Evolutionary conservation across 768 basidiomycete species (phyloP).

Genomic region (Naganishia kalamii): DNA sequence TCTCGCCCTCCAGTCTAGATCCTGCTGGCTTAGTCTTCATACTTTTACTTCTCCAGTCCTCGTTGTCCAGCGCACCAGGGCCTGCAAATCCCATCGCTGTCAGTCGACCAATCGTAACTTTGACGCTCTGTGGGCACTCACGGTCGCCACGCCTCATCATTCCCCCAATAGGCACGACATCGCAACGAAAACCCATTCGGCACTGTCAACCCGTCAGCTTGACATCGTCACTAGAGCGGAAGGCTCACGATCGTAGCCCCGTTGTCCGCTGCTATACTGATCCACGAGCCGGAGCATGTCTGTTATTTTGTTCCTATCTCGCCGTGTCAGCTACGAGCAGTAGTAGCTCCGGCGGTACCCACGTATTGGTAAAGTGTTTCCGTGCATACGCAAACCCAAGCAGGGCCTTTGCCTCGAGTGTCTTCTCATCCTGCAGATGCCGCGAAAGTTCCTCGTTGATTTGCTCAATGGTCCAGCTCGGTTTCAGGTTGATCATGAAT

Average conservation of each 20-base stretch:
- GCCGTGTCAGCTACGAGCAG: not conserved
- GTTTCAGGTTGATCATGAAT: constrained; percentile 37
- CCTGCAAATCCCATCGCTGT: not conserved
- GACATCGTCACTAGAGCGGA: not conserved
- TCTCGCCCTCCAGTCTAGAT: too few species aligned
- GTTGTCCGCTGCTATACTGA: constrained; percentile 28
- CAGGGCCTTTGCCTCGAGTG: constrained; percentile 37
- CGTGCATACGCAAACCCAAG: constrained; percentile 40
- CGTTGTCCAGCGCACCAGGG: constrained; percentile 23
- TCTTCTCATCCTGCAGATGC: constrained; percentile 32
- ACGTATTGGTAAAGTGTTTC: constrained; percentile 38
- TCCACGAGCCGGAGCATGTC: constrained; percentile 23
- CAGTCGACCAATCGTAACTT: not conserved
- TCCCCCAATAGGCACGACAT: constrained; percentile 40
- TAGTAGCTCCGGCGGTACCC: not conserved
- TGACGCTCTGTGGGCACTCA: constrained; percentile 22
- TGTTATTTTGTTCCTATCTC: constrained; percentile 24
- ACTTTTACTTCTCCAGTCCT: constrained; percentile 20
- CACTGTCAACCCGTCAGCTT: constrained; percentile 17
- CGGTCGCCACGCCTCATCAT: constrained; percentile 32
- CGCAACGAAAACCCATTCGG: constrained; percentile 34
- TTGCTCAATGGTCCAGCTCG: constrained; percentile 36
- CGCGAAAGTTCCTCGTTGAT: constrained; percentile 31
- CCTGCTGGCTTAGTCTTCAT: too few species aligned
- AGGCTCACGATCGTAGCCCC: constrained; percentile 37